Percentiles rank a stretch among this genome's conserved stretches.
phyloP scores from a whole-genome alignment of 202 grass and related monocot species.

The Digitaria exilis region DNA sequence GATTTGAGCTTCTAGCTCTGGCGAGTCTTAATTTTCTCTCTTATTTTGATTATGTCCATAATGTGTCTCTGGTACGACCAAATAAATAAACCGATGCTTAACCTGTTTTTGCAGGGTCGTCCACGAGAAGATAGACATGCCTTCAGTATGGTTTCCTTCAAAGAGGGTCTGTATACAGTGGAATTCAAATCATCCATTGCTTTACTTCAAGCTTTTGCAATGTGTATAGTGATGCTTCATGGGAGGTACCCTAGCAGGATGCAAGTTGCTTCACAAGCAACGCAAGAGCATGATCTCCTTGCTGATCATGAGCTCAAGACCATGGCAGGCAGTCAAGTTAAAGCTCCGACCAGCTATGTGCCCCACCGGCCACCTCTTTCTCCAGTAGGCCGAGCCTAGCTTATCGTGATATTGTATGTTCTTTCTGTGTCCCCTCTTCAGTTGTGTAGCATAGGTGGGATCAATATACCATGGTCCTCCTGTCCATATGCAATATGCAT shows the following conservation, averaged over 20 bases:
- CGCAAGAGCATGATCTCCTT: slow-evolving; percentile 44
- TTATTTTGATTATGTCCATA: slow-evolving; percentile 14
- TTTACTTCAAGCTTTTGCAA: slow-evolving; percentile 83
- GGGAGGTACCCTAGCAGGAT: slow-evolving; percentile 47
- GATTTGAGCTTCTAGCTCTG: slow-evolving; percentile 78
- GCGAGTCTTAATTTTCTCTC: slow-evolving; percentile 37
- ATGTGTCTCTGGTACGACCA: not conserved
- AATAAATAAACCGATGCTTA: not conserved
- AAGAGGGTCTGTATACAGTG: slow-evolving; percentile 89
- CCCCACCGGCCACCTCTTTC: slow-evolving; percentile 82
- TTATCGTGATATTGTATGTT: slow-evolving; percentile 32
- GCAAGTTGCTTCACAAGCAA: slow-evolving; percentile 37
- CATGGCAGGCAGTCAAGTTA: slow-evolving; percentile 35
- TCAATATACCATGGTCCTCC: slow-evolving; percentile 36
- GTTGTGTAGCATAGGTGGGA: slow-evolving; percentile 24
- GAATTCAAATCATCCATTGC: slow-evolving; percentile 81
- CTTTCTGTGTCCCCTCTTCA: slow-evolving; percentile 31
- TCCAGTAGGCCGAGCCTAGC: slow-evolving; percentile 84
- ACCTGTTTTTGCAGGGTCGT: slow-evolving; percentile 61
- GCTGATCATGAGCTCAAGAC: slow-evolving; percentile 46
- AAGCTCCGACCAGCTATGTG: slow-evolving; percentile 66
- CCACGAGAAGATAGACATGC: slow-evolving; percentile 49
- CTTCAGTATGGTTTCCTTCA: slow-evolving; percentile 88
- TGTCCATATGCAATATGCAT: slow-evolving; percentile 28
- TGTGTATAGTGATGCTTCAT: slow-evolving; percentile 88